Evolutionary conservation across 129 eudicot genomes (phyloP), one percentile per base, ranked within the genome.

Genomic region (Solidago caesia): DNA sequence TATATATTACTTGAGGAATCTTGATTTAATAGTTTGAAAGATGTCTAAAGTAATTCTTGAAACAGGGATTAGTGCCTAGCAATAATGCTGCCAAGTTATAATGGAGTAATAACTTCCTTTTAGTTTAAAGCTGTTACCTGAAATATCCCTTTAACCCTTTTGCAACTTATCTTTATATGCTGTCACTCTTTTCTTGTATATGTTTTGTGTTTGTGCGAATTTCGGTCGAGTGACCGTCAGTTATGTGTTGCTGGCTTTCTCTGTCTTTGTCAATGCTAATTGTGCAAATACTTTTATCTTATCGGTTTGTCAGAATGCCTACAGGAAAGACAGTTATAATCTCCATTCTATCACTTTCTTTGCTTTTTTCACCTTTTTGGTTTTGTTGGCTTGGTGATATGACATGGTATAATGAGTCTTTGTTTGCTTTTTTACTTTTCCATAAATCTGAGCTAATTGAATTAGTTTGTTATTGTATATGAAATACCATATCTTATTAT

Each of bases 31-130:
- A 33, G 26, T 70, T 25, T 12, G 8, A 56, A 44, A 15, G 39
- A 4, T 47, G 12, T 68, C 49, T 39, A 61, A 72, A 10, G 25
- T 55, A 13, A 14, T 60, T 59, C 44, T 42, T 73, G 44, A 16
- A 73, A 44, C 68, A 29, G 29, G 43, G 57, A 13, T 64, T 44
- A 21, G 14, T 55, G 64, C 63, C 26, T 75, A 33, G 64, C 44
- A 47, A 49, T 41, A 16, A 10, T 65, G 7, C 39, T 33, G 39
- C 39, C 39, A 33, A 33, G 39, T 33, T 33, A 33, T 33, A 33
- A 33, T 33, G 39, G 39, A 33, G 0, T 33, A 33, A 33, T 33
- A 33, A 33, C 39, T 33, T 33, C 39, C 39, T 33, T 33, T 1
- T 33, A 33, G 39, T 33, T 33, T 33, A 33, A 33, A 33, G 59